Conservation (phyloP, 2,329 filamentous ascomycete genomes). For the Paecilomyces fulvus region DNA sequence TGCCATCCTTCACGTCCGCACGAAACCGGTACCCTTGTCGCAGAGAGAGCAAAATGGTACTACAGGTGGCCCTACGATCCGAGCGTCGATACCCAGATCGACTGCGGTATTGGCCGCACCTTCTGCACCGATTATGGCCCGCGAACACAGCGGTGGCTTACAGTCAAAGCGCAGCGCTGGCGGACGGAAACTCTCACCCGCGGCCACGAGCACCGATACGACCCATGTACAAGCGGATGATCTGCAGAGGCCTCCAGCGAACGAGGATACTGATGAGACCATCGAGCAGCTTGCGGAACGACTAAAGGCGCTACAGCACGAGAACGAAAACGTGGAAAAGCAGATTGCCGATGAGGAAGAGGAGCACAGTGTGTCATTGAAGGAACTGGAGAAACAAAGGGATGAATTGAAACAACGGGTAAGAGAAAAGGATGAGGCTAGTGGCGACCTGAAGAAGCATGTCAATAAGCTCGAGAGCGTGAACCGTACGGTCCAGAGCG, state of each 20-base stretch:
- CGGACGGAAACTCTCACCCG: constrained; percentile 69
- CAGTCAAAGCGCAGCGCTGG: constrained; percentile 56
- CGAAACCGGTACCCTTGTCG: constrained; percentile 45
- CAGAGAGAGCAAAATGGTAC: constrained; percentile 27
- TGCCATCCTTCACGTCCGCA: constrained; percentile 73
- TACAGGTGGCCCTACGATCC: constrained; percentile 35
- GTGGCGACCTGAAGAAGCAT: constrained; percentile 72
- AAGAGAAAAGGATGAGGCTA: constrained; percentile 86
- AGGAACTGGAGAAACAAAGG: constrained; percentile 65
- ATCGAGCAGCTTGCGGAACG: constrained; percentile 72
- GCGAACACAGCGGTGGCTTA: constrained; percentile 55
- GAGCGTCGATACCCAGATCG: constrained; percentile 46
- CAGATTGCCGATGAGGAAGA: constrained; percentile 61
- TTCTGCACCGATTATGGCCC: constrained; percentile 50
- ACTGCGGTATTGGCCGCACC: constrained; percentile 51
- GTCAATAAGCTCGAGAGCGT: constrained; percentile 71
- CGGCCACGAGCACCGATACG: constrained; percentile 41
- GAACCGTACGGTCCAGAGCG: constrained; percentile 72
- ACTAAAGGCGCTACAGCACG: constrained; percentile 69
- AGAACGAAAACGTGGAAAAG: constrained; percentile 69
- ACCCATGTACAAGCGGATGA: constrained; percentile 34
- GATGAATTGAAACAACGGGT: constrained; percentile 68
- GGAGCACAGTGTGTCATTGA: constrained; percentile 57
- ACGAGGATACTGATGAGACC: constrained; percentile 54
- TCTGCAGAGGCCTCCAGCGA: constrained; percentile 23